phyloP scores from a whole-genome alignment of 2,329 filamentous ascomycete species.

The Samsoniella hepiali region DNA sequence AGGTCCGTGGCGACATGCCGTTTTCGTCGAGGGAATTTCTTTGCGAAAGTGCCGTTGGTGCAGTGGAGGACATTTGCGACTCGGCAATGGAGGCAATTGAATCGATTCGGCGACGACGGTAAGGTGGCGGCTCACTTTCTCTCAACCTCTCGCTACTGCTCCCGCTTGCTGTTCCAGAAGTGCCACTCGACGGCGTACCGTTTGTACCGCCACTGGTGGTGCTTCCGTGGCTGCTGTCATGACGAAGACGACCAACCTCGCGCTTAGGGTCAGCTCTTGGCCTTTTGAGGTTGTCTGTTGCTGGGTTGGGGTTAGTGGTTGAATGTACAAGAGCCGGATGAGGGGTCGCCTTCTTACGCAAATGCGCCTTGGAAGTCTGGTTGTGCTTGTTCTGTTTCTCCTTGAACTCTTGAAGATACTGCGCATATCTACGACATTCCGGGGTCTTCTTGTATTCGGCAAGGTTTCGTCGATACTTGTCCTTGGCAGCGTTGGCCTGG shows the following conservation, averaged over 20 bases:
- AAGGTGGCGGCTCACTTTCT: conserved; percentile 47
- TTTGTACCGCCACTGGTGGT: conserved; percentile 40
- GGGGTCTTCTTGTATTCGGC: conserved; percentile 74
- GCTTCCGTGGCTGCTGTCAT: conserved; percentile 40
- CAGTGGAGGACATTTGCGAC: conserved; percentile 41
- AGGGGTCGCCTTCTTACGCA: neutral
- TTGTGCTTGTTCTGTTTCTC: conserved; percentile 61
- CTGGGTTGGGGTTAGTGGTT: conserved; percentile 27
- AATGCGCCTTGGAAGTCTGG: conserved; percentile 43
- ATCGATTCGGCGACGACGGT: conserved; percentile 45
- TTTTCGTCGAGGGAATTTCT: conserved; percentile 41
- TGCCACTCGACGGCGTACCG: conserved; percentile 33
- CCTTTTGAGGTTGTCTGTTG: conserved; percentile 49
- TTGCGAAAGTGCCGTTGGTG: conserved; percentile 35
- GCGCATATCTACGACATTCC: conserved; percentile 64
- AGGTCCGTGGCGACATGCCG: conserved; percentile 41
- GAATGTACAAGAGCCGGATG: neutral
- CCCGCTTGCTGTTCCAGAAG: conserved; percentile 35
- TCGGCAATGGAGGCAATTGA: conserved; percentile 47
- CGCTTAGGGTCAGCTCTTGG: conserved; percentile 33
- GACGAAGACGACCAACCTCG: conserved; percentile 36
- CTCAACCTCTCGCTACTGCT: conserved; percentile 47
- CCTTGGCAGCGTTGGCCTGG: conserved; percentile 69
- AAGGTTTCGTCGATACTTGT: conserved; percentile 71
- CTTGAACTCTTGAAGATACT: conserved; percentile 76